Conservation (phyloP, 805 yeast genomes). For the Candida patagonica region DNA sequence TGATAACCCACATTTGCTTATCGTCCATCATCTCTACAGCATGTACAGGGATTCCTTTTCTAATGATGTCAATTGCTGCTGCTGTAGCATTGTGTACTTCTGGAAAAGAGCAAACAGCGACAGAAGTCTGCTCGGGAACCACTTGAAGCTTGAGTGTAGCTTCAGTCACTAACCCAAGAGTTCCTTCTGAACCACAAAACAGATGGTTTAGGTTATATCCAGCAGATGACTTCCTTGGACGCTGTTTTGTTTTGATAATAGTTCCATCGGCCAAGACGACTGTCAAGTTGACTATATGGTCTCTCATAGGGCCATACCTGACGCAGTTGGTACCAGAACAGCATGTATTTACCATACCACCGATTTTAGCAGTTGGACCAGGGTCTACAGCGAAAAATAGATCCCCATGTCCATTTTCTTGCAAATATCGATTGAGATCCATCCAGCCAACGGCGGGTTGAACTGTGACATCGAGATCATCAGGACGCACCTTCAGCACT, state of each 20-base stretch:
- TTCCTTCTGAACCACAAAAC: slow-evolving; percentile 72
- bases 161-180: slow-evolving; percentile 69
- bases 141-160: slow-evolving; percentile 64
- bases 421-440: slow-evolving; percentile 45
- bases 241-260: slow-evolving; percentile 57
- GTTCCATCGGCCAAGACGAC: slow-evolving; percentile 79
- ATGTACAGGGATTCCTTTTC: slow-evolving; percentile 55
- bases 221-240: slow-evolving; percentile 72
- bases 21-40: slow-evolving; percentile 72
- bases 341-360: slow-evolving; percentile 70
- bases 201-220: slow-evolving; percentile 73
- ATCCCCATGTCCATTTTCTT: slow-evolving; percentile 30
- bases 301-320: slow-evolving; percentile 73
- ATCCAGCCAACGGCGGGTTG: slow-evolving; percentile 82
- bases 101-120: slow-evolving; percentile 62
- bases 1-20: slow-evolving; percentile 60
- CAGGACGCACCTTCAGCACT: slow-evolving; percentile 45
- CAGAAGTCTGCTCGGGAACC: slow-evolving; percentile 54
- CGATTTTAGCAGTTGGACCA: slow-evolving; percentile 74
- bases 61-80: slow-evolving; percentile 53
- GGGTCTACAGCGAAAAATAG: slow-evolving; percentile 68
- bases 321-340: slow-evolving; percentile 78
- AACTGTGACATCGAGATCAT: slow-evolving; percentile 62
- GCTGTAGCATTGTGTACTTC: slow-evolving; percentile 61
- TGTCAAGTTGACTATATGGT: slow-evolving; percentile 56